phyloP scores from a whole-genome alignment of 495 filamentous ascomycete species.

The Daldinia caldariorum region DNA sequence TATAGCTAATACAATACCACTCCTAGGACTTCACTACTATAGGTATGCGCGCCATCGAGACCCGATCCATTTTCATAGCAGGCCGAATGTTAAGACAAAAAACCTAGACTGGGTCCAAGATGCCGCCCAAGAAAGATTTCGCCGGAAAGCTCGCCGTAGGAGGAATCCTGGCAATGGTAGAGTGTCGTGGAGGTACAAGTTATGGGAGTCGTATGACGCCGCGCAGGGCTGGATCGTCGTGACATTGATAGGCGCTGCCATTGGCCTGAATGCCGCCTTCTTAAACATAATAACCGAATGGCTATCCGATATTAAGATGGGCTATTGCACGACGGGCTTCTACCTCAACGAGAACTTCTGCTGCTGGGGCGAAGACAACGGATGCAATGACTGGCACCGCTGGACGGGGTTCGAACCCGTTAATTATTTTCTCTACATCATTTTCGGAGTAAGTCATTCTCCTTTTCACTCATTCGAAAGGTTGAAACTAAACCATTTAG shows the following conservation, averaged over 20 bases:
- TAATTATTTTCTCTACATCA: conserved; percentile 90
- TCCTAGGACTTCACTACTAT: conserved; percentile 86
- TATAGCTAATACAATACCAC: conserved; percentile 7
- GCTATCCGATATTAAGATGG: conserved; percentile 94
- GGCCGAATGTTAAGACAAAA: conserved; percentile 18
- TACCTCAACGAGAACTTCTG: conserved; percentile 99
- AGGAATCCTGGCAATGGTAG: conserved; percentile 75
- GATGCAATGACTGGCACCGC: conserved; percentile 87
- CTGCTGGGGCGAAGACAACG: conserved; percentile 95
- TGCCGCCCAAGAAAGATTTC: conserved; percentile 87
- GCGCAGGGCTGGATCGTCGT: conserved; percentile 99
- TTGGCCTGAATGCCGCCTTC: conserved; percentile 92
- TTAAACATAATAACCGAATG: conserved; percentile 97
- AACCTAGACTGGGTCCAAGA: conserved; percentile 92
- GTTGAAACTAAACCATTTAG: conserved; percentile 51
- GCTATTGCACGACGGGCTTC: conserved; percentile 92
- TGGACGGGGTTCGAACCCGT: conserved; percentile 83
- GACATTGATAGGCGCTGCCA: conserved; percentile 89
- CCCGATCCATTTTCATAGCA: background rate
- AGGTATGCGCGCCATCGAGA: conserved; percentile 56
- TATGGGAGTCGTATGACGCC: conserved; percentile 91
- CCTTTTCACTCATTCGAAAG: background rate
- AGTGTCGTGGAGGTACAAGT: conserved; percentile 81
- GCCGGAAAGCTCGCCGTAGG: conserved; percentile 77
- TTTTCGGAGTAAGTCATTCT: conserved; percentile 74